Evolutionary conservation across 768 basidiomycete species (phyloP).

Genomic region (Melanogaster broomeanus): DNA sequence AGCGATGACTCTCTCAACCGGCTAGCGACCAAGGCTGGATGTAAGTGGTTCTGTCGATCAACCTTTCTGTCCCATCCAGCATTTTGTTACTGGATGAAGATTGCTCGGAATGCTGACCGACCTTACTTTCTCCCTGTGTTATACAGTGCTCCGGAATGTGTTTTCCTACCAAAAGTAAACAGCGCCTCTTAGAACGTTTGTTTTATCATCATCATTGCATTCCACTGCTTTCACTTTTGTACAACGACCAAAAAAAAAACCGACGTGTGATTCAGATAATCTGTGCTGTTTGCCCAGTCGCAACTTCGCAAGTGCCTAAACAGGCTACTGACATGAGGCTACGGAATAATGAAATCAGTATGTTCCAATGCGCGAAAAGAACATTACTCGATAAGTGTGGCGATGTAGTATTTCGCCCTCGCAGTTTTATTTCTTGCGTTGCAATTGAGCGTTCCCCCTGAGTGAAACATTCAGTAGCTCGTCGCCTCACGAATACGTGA

Average conservation of each 20-base stretch:
- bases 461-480: not conserved
- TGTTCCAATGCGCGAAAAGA: too few relatives aligned
- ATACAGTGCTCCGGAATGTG: slow-evolving; percentile 88
- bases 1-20: slow-evolving; percentile 96
- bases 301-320: too few relatives aligned
- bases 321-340: not conserved
- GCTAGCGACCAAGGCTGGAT: slow-evolving; percentile 90
- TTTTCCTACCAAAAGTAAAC: slow-evolving; percentile 94
- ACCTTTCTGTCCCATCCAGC: not conserved
- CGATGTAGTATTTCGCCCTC: too few relatives aligned
- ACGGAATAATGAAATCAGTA: too few relatives aligned
- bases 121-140: not conserved
- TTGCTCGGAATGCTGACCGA: slow-evolving; percentile 7
- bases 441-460: not conserved
- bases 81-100: not conserved
- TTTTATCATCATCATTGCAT: slow-evolving; percentile 18
- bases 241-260: slow-evolving; percentile 1
- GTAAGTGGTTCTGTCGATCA: slow-evolving; percentile 54
- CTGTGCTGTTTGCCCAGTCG: too few relatives aligned
- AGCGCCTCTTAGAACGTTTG: slow-evolving; percentile 12
- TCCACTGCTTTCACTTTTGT: slow-evolving; percentile 3
- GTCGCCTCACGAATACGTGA: too few relatives aligned
- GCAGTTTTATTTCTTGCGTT: too few relatives aligned
- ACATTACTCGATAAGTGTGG: too few relatives aligned
- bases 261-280: not conserved